Evolutionary conservation across 2,329 filamentous ascomycete species (phyloP), one percentile per base, ranked within the genome.

Genomic region (Thielaviopsis punctulata): DNA sequence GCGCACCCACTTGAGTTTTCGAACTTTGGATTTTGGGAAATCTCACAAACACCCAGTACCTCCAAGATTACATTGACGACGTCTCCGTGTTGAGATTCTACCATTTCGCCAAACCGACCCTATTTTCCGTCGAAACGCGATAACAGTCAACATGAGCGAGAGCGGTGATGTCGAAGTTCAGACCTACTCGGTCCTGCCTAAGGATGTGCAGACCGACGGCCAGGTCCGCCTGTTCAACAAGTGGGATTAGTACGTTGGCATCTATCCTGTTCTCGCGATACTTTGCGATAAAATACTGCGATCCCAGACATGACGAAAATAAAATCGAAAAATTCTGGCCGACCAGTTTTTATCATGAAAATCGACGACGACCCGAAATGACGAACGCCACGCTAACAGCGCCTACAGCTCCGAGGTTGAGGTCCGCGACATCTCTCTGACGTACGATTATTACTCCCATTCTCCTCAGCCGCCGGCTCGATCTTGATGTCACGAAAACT

Each of bases 371-470:
- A 21, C 12, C n/a, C 24, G 18, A n/a, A 48, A 48, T 48, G 18
- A 48, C 45, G 39, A 33, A 53, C 46, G 8, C 22, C 21, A 22
- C 33, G 43, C 53, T 55, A 55, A 55, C 53, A 48, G 49, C 13
- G 13, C 39, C 23, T 30, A 47, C 50, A 55, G 53, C 50, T 49
- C 53, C 76, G 92, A 96, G 82, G 90, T 98, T 68, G 92, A 98
- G 80, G 92, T 98, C 74, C 84, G 90, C 73, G 92, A 98, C 72
- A 96, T 98, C 76, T 98, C 92, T 66, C 80, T 98, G 77, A 96
- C 90, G 92, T 98, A 93, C 63, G 67, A 51, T 18, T 30, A 39
- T 21, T 41, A 24, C 30, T 45, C 39, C 23, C 47, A 39, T 19
- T 27, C n/a, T 24, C 36, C 18, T 45, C 30, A 48, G 43, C 12